A percentile compares a stretch with the other conserved stretches of the same genome.
These are phyloP conservation scores for Colletotrichum sojae DNA, from an alignment of 2,329 filamentous ascomycete species.

Conservation along the genomic window DNA sequence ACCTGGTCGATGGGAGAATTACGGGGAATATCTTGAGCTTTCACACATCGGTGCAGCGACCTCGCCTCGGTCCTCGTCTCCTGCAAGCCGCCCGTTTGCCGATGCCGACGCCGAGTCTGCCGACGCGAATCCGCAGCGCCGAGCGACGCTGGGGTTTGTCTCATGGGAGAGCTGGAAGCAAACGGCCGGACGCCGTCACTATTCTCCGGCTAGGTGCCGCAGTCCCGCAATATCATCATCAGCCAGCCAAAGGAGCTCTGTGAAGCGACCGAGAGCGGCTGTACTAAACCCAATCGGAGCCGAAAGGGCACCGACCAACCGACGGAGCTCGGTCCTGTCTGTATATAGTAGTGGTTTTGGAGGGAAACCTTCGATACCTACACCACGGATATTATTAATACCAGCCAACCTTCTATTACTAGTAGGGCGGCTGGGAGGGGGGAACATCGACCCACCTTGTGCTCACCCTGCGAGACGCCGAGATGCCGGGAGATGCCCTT, in stretches of 20 bases:
- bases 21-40: slow-evolving; percentile 17
- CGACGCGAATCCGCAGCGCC: slow-evolving; percentile 22
- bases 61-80: neutral
- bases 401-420: too few relatives aligned
- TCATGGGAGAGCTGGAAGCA: neutral
- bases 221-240: too few relatives aligned
- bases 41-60: neutral
- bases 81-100: slow-evolving; percentile 15
- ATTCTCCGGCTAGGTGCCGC: too few relatives aligned
- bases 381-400: too few relatives aligned
- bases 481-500: slow-evolving; percentile 36
- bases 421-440: too few relatives aligned
- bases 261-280: too few relatives aligned
- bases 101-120: slow-evolving; percentile 25
- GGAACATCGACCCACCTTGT: too few relatives aligned
- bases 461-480: slow-evolving; percentile 32
- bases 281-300: slow-evolving; percentile 10
- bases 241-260: too few relatives aligned
- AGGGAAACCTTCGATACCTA: too few relatives aligned
- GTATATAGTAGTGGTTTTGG: too few relatives aligned
- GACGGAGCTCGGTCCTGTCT: too few relatives aligned
- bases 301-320: slow-evolving; percentile 29
- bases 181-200: too few relatives aligned
- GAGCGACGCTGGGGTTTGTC: neutral
- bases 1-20: slow-evolving; percentile 11